Percentiles rank a stretch among this genome's conserved stretches.
phyloP scores from a whole-genome alignment of 495 filamentous ascomycete genomes.

The Penicillium dipodomyicola region DNA sequence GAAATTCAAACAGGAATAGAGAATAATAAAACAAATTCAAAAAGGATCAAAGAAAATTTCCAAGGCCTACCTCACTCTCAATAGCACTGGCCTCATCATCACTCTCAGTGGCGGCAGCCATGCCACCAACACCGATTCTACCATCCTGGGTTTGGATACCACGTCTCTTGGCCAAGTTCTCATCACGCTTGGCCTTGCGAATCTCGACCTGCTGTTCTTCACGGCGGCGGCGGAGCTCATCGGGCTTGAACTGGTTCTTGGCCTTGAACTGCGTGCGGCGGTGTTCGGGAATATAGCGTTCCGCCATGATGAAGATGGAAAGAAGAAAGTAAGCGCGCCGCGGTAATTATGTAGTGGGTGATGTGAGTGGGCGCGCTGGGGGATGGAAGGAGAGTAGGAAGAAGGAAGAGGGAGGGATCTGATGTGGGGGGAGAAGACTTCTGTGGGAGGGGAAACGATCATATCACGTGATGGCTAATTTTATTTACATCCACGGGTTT shows the following conservation, averaged over 20 bases:
- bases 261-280: slow-evolving; percentile 99
- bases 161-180: slow-evolving; percentile 96
- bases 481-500: slow-evolving; percentile 8
- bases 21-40: slow-evolving; percentile 19
- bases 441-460: slow-evolving; percentile 28
- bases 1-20: slow-evolving; percentile 5
- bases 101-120: slow-evolving; percentile 88
- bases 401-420: slow-evolving; percentile 12
- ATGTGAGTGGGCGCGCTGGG: slow-evolving; percentile 39
- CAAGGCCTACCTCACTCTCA: slow-evolving; percentile 85
- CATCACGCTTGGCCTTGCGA: slow-evolving; percentile 94
- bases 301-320: slow-evolving; percentile 72
- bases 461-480: slow-evolving; percentile 23
- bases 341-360: slow-evolving; percentile 15
- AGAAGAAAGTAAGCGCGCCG: slow-evolving; percentile 38
- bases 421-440: slow-evolving; percentile 29
- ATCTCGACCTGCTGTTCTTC: slow-evolving; percentile 99
- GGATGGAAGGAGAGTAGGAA: slow-evolving; percentile 21
- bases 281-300: slow-evolving; percentile 99
- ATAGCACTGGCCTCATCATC: slow-evolving; percentile 94
- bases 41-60: slow-evolving; percentile 10
- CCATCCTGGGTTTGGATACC: slow-evolving; percentile 80
- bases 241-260: slow-evolving; percentile 95
- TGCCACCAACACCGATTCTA: slow-evolving; percentile 70
- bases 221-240: slow-evolving; percentile 96